Evolutionary conservation across 1,139 yeast species (phyloP).

Genomic region (Wickerhamomyces sp.): DNA sequence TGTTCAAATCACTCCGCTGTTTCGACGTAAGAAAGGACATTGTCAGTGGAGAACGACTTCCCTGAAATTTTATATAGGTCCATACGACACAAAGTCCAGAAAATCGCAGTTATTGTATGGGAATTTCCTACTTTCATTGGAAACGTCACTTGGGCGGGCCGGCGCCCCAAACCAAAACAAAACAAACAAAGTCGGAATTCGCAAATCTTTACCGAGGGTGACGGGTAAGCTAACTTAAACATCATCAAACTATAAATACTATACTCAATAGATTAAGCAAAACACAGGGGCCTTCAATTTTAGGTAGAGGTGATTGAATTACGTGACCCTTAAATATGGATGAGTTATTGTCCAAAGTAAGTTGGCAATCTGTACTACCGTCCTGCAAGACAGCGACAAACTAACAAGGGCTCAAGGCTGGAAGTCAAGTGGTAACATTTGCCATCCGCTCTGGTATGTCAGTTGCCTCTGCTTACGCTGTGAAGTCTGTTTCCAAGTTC

Average conservation of each 20-base stretch:
- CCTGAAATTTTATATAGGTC: background rate
- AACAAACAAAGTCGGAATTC: too few species aligned
- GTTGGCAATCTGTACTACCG: background rate
- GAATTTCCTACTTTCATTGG: too few species aligned
- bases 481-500: slow-evolving; percentile 56
- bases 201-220: too few species aligned
- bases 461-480: slow-evolving; percentile 70
- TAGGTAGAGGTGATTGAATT: too few species aligned
- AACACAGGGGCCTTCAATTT: too few species aligned
- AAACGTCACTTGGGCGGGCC: too few species aligned
- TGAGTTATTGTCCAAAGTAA: slow-evolving; percentile 4
- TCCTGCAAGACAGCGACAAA: background rate
- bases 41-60: background rate
- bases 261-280: too few species aligned
- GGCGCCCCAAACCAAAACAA: background rate
- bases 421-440: slow-evolving; percentile 74
- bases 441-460: slow-evolving; percentile 78
- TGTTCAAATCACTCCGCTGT: slow-evolving; percentile 50
- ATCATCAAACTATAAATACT: too few species aligned
- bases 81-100: too few species aligned
- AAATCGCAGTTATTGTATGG: too few species aligned
- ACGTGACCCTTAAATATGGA: too few species aligned
- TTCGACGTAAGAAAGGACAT: slow-evolving; percentile 39
- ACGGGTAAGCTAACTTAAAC: too few species aligned
- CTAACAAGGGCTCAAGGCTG: slow-evolving; percentile 40